phyloP scores from a whole-genome alignment of 2,329 filamentous ascomycete species.

The Paraphaeosphaeria minitans region DNA sequence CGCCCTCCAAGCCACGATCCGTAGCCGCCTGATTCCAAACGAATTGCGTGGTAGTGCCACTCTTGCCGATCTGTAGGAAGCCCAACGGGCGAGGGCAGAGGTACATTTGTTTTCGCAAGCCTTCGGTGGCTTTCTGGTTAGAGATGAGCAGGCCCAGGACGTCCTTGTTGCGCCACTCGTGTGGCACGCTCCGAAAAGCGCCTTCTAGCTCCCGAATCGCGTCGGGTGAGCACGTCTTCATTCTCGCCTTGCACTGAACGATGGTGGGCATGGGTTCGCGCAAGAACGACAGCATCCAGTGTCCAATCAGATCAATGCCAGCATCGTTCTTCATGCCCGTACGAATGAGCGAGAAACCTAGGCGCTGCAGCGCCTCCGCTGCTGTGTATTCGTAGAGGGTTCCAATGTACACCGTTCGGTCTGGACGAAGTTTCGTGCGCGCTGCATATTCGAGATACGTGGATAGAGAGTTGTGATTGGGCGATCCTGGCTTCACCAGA shows the following conservation, averaged over 20 bases:
- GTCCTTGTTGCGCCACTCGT: constrained; percentile 70
- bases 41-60: constrained; percentile 68
- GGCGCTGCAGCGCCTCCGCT: constrained; percentile 58
- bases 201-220: constrained; percentile 79
- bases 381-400: constrained; percentile 79
- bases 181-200: constrained; percentile 73
- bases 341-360: constrained; percentile 69
- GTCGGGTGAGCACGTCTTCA: constrained; percentile 57
- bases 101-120: constrained; percentile 73
- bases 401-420: constrained; percentile 68
- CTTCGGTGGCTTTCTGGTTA: constrained; percentile 73
- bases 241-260: constrained; percentile 72
- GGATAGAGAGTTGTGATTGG: constrained; percentile 65
- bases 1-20: constrained; percentile 65
- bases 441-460: constrained; percentile 70
- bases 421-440: constrained; percentile 59
- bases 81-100: constrained; percentile 73
- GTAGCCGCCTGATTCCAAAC: constrained; percentile 73
- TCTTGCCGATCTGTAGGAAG: constrained; percentile 65
- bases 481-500: constrained; percentile 35
- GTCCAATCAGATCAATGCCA: constrained; percentile 76
- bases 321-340: constrained; percentile 70
- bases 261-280: constrained; percentile 51
- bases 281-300: constrained; percentile 61
- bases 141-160: constrained; percentile 72